These are phyloP conservation scores for Phytophthora fragariaefolia DNA, from an alignment of 352 stramenopile genomes.

Conservation along the genomic window DNA sequence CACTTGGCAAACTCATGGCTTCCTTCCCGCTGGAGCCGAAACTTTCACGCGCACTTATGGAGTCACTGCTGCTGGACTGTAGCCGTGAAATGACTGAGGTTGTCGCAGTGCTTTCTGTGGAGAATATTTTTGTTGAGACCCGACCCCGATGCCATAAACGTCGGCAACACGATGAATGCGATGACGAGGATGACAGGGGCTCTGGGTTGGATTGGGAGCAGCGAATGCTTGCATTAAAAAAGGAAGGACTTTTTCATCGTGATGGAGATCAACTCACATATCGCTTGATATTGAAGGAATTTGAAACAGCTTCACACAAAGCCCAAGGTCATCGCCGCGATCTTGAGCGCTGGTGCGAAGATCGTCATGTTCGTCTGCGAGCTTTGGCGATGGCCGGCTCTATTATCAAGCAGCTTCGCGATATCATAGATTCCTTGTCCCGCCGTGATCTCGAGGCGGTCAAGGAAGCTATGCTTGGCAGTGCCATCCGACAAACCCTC, in stretches of 20 bases:
- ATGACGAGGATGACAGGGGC: slow-evolving; percentile 26
- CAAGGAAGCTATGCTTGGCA: background rate
- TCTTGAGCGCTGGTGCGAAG: slow-evolving; percentile 61
- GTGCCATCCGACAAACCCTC: slow-evolving; percentile 1
- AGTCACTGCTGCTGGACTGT: slow-evolving; percentile 65
- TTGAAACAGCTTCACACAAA: slow-evolving; percentile 30
- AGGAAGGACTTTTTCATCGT: slow-evolving; percentile 55
- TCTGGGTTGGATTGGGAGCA: slow-evolving; percentile 46
- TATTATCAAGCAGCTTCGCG: slow-evolving; percentile 66
- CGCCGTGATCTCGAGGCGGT: slow-evolving; percentile 40
- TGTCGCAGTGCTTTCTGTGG: slow-evolving; percentile 86
- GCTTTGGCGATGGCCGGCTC: slow-evolving; percentile 60
- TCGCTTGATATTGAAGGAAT: slow-evolving; percentile 51
- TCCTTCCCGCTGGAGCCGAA: slow-evolving; percentile 86
- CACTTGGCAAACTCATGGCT: slow-evolving; percentile 80
- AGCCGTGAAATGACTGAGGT: slow-evolving; percentile 69
- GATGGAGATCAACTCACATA: slow-evolving; percentile 71
- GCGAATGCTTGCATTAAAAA: slow-evolving; percentile 48
- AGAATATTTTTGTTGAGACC: slow-evolving; percentile 72
- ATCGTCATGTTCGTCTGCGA: slow-evolving; percentile 51
- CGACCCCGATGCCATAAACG: slow-evolving; percentile 9
- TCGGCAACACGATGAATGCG: slow-evolving; percentile 13
- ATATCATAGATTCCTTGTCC: slow-evolving; percentile 51
- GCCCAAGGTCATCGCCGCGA: slow-evolving; percentile 21
- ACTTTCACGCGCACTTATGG: slow-evolving; percentile 67